A percentile compares a stretch with the other conserved stretches of the same genome.
These are phyloP conservation scores for Jaenimonas drosophilae DNA, from an alignment of 208 protist species.

Conservation along the genomic window DNA sequence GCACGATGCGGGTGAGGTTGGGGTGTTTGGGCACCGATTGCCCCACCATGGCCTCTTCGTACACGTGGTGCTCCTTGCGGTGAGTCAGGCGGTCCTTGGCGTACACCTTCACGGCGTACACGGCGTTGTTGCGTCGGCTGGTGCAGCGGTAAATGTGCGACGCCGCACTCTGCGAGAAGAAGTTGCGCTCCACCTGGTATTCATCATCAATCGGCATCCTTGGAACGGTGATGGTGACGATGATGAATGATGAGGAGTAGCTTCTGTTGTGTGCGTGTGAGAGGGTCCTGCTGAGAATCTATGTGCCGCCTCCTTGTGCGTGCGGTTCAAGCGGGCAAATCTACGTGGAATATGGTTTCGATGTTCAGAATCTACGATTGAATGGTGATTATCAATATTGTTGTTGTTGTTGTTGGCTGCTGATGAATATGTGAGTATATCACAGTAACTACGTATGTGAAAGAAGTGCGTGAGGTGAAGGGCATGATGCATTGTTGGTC, in stretches of 20 bases:
- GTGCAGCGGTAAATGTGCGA: conserved; percentile 47
- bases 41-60: conserved; percentile 48
- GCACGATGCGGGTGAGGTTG: conserved; percentile 82
- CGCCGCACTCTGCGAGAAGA: conserved; percentile 19
- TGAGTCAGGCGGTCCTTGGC: conserved; percentile 22
- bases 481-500: too few relatives aligned
- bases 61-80: conserved; percentile 20
- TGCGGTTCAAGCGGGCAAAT: too few relatives aligned
- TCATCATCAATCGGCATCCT: conserved; percentile 35
- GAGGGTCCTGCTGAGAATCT: background rate
- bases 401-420: background rate
- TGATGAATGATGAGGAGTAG: background rate
- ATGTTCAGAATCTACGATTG: too few relatives aligned
- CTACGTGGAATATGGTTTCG: too few relatives aligned
- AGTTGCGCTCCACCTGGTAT: conserved; percentile 35
- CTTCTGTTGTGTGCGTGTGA: background rate
- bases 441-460: too few relatives aligned
- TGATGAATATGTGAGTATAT: background rate
- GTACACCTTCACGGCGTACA: conserved; percentile 57
- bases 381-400: too few relatives aligned
- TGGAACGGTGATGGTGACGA: background rate
- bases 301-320: too few relatives aligned
- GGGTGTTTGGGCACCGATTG: conserved; percentile 24
- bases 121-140: conserved; percentile 20
- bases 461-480: too few relatives aligned